Percentiles rank a stretch among this genome's conserved stretches.
These are phyloP conservation scores for Andrographis paniculata DNA, from an alignment of 305 asterid species.

Conservation along the genomic window DNA sequence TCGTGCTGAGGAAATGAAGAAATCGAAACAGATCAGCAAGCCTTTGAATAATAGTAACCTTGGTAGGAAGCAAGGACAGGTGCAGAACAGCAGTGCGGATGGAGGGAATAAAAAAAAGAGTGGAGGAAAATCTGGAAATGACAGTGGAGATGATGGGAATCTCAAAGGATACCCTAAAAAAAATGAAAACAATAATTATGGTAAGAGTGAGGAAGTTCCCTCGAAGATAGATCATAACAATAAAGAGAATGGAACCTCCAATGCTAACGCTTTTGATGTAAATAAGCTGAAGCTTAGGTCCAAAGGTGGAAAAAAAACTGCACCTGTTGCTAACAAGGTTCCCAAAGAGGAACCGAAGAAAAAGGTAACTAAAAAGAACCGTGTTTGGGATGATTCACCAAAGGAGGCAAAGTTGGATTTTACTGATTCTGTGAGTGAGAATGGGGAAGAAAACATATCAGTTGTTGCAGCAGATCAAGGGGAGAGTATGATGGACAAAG, in stretches of 20 bases:
- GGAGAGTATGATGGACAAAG: conserved; percentile 96
- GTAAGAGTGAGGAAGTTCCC: conserved; percentile 32
- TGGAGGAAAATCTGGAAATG: conserved; percentile 59
- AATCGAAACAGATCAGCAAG: conserved; percentile 58
- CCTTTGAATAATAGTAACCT: conserved; percentile 38
- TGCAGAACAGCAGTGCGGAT: conserved; percentile 44
- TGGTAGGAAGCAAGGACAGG: conserved; percentile 66
- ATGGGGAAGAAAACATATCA: conserved; percentile 49
- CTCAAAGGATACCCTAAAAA: conserved; percentile 27
- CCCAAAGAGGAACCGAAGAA: conserved; percentile 63
- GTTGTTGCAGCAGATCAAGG: conserved; percentile 55
- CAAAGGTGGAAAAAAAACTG: conserved; percentile 70
- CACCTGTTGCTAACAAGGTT: conserved; percentile 43
- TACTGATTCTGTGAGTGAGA: conserved; percentile 66
- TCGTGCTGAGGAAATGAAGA: conserved; percentile 86
- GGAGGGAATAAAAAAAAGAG: conserved; percentile 76
- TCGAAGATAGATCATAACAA: conserved; percentile 29
- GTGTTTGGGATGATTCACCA: conserved; percentile 92
- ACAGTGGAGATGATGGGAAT: conserved; percentile 42
- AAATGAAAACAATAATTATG: conserved; percentile 42
- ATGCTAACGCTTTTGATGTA: conserved; percentile 77
- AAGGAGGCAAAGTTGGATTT: conserved; percentile 60
- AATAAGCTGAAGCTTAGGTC: conserved; percentile 71
- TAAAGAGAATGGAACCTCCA: conserved; percentile 56
- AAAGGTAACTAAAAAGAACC: conserved; percentile 51